A percentile compares a stretch with the other conserved stretches of the same genome.
Evolutionary conservation across 805 yeast species (phyloP).

Genomic region (Helenozyma rhizophorensis): DNA sequence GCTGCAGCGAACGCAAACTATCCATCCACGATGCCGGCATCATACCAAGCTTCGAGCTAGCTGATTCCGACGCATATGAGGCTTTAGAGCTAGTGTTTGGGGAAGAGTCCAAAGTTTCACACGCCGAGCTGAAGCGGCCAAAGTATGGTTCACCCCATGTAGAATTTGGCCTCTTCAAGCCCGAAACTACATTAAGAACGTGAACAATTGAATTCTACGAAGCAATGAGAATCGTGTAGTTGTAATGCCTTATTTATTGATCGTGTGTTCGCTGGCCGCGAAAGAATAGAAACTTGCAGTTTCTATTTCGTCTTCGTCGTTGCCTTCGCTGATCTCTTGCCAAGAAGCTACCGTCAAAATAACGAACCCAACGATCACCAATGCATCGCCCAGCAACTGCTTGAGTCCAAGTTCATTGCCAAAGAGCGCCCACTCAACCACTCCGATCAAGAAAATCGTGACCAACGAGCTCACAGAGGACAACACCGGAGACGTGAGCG

Average conservation of each 20-base stretch:
- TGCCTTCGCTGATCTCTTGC: constrained; percentile 55
- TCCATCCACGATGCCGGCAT: constrained; percentile 13
- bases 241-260: constrained; percentile 1
- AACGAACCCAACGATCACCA: constrained; percentile 67
- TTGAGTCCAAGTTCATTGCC: constrained; percentile 50
- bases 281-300: constrained; percentile 38
- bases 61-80: constrained; percentile 1
- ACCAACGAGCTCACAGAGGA: constrained; percentile 63
- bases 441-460: constrained; percentile 75
- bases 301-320: constrained; percentile 42
- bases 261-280: constrained; percentile 28
- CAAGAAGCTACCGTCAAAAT: constrained; percentile 63
- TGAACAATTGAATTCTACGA: neutral
- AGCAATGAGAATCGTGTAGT: neutral
- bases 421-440: constrained; percentile 68
- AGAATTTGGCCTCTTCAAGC: neutral
- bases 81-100: constrained; percentile 1
- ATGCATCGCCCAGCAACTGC: constrained; percentile 64
- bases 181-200: neutral
- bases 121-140: too few species aligned
- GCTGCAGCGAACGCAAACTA: constrained; percentile 12
- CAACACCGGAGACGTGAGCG: constrained; percentile 80
- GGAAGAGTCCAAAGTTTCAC: neutral
- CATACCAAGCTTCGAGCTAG: constrained; percentile 8
- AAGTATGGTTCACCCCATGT: too few species aligned